Evolutionary conservation across 164 flowering plant genomes (phyloP), one percentile per base, ranked within the genome.

Genomic region (Litsea cubeba): DNA sequence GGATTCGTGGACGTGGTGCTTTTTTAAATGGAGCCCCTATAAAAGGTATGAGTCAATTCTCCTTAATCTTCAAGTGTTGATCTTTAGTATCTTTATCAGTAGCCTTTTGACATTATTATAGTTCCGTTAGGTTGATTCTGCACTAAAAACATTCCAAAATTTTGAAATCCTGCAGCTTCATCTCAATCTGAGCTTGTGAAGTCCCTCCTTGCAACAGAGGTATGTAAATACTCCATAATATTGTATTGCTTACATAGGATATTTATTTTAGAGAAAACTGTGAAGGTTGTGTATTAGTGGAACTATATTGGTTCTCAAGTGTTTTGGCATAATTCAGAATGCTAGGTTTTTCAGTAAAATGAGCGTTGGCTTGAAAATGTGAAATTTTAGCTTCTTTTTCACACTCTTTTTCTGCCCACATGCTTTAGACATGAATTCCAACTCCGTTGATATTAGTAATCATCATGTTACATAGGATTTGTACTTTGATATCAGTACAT

Each of bases 161-260:
- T 63, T 68, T 72, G 65, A 70, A 70, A 54, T 78, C 71, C 54
- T 86, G 83, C 94, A 93, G 99, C 85, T 23, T 92, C 99, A 51
- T 80, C 94, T 75, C 87, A 95, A 76, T 77, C 81, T 71, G 97
- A 92, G 80, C 86, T 95, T 64, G 89, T 95, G 81, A 88, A 85
- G 69, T 84, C 89, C 68, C 93, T 95, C 28, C 98, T 95, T 73
- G 95, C 86, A 72, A 87, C 98, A 7, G 99, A 92, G 95, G 98
- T 95, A 89, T 54, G 77, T 22, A 49, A 26, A 12, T n/a, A 10
- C 65, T 40, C 60, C 18, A 51, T 68, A 4, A 2, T 3, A 69
- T 64, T 22, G 14, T 26, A 46, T 70, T 46, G 62, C 58, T 66
- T 62, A 2, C 10, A 23, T 64, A 3, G 50, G 40, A 49, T 8